Evolutionary conservation across 371 early-diverging fungal genomes (phyloP), one percentile per base, ranked within the genome.

Genomic region (Hamiltosporidium tvaerminnensis): DNA sequence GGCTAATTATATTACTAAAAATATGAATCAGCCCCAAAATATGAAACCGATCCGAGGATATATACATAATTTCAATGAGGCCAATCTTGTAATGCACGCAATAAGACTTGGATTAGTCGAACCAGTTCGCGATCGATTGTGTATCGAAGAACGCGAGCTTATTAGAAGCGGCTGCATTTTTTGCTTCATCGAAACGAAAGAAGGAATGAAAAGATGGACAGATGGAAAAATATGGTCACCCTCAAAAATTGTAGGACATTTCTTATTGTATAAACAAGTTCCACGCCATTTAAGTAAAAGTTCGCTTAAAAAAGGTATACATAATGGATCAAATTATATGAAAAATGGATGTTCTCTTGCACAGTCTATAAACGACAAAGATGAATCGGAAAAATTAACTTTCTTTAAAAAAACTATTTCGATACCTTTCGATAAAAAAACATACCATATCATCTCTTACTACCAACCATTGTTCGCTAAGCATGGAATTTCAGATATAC

Each of bases 151-250:
- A 33, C 63, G 76, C 37, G 61, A 68, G 14, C 54, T 14, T 5
- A 71, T 78, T 48, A 4, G 63, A 33, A 67, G 65, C 23, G 78
- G 78, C 14, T 53, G 66, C 47, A 73, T 78, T 37, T 78, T 64
- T 61, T 70, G 69, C 36, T 78, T 75, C 70, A 65, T 73, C 5
- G 73, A 78, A 47, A 61, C 50, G 12, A 70, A 68, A 36, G 68
- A 70, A 47, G 75, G 72, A 30, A 76, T 78, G 14, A 71, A 63
- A 37, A 56, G 78, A 30, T 78, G 78, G 78, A 78, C 78, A 61
- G 78, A 78, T 55, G 74, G 78, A 36, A 65, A 66, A 56, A 66
- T 70, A 1, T 78, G 78, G 78, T 78, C 78, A 23, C 72, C 78
- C 12, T 76, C 76, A 9, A 73, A 72, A 49, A 74, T 78, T 62